Base-by-base conservation (phyloP, 108 stramenopile genomes). In the Mayamaea pseudoterrestris region DNA sequence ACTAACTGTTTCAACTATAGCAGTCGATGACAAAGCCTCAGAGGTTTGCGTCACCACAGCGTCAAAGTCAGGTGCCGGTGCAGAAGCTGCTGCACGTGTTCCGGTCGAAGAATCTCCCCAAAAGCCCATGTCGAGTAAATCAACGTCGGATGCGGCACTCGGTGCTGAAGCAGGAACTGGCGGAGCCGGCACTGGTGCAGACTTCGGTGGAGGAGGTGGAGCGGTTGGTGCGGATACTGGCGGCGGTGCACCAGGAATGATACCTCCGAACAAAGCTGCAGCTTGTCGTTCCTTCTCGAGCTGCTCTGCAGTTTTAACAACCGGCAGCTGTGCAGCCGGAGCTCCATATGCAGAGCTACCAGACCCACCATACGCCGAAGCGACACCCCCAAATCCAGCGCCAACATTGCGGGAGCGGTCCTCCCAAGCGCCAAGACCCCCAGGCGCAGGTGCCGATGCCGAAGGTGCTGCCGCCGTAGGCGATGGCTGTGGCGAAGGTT, bases 221-320 rank as follows among this genome's bases (percentile, higher is more conserved):
- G 49, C 17, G n/a, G 65, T 45, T 21, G 64, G 55, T 11, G 69
- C 61, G 1, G 75, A 56, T 17, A 70, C 63, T 16, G 74, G 71
- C 12, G 65, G 67, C 14, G 64, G 49, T 22, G 63, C 39, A 13
- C 73, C 75, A 28, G 79, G 82, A 28, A 73, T 70, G 41, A 85
- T 69, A 2, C 96, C 96, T 36, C 94, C 94, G 61, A 97, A 97
- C 35, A 97, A 74, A 26, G 83, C 85, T 24, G 93, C 89, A 27
- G 96, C 96, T 83, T 90, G 78, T 42, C 80, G 70, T 69, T 97
- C 93, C 56, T 93, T 94, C 54, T 95, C 90, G 12, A 87, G 53
- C 35, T 89, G 87, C 50, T 89, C 90, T 5, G 67, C 65, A 14
- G 88, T 72, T 56, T 90, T 83, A n/a, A n/a, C n/a, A 8, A 18